Percentiles rank a stretch among this genome's conserved stretches.
Evolutionary conservation across 176 grass and related monocot genomes (phyloP).

Genomic region (Phyllostachys edulis): DNA sequence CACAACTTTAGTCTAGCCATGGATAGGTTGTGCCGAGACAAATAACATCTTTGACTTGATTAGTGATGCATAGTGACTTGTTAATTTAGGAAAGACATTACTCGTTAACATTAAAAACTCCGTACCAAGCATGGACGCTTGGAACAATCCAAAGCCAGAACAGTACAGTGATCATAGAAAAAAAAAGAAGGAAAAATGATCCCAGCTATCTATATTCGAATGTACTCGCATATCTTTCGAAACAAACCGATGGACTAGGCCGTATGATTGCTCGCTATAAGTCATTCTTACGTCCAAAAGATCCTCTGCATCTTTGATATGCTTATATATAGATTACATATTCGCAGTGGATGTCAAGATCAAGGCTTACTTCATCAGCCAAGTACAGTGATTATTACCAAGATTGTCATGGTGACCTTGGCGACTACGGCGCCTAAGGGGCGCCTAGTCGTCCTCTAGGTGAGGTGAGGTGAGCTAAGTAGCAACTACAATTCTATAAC

Average conservation of each 20-base stretch:
- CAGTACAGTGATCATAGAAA: background rate
- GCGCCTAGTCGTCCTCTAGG: no score
- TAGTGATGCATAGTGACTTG: background rate
- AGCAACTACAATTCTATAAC: no score
- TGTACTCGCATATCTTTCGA: background rate
- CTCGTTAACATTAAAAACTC: background rate
- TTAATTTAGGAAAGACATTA: background rate
- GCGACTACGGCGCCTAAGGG: no score
- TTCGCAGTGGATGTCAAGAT: background rate
- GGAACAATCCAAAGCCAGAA: conserved; percentile 14
- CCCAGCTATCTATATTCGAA: background rate
- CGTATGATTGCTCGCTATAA: background rate
- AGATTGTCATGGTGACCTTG: no score
- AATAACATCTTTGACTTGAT: background rate
- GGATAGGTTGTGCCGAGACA: background rate
- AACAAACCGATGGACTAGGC: background rate
- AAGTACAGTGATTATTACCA: background rate
- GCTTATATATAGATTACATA: conserved; percentile 27
- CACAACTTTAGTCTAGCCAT: background rate
- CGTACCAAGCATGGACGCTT: background rate
- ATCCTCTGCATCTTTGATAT: conserved; percentile 23
- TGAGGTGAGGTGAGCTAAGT: no score
- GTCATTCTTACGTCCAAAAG: conserved; percentile 21
- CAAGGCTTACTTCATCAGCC: conserved; percentile 15
- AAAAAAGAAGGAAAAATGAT: background rate